Evolutionary conservation across 2,329 filamentous ascomycete species (phyloP), one percentile per base, ranked within the genome.

Genomic region (Pseudopyrenochaeta lycopersici): DNA sequence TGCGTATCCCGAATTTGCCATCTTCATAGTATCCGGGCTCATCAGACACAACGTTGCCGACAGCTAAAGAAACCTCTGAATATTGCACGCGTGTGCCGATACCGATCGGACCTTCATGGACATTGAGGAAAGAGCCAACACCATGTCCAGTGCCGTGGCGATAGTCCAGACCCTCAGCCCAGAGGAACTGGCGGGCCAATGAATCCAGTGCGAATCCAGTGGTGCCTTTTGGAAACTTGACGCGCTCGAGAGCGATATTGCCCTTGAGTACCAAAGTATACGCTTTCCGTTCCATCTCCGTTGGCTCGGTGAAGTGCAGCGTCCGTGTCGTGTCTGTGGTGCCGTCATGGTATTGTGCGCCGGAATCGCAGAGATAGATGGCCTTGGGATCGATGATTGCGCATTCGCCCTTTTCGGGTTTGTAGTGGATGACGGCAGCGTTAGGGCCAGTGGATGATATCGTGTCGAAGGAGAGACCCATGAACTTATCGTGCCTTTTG

Each of bases 11-110:
- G 70, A 96, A 99, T 33, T 88, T 87, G 42, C 92, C 94, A 67
- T 99, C 95, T 76, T 98, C 93, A 74, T 99, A 99, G 79, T 93
- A 99, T 27, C 95, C 95, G 1, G 95, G 95, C 76, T 99, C 92
- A 68, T 97, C 92, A 1, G 94, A 98, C 47, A 98, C 87, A 35
- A 99, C 94, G 67, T 99, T 97, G 39, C 95, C 95, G n/a, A 91
- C 84, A 0, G 91, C 86, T 27, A 99, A 83, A 0, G 95, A 85
- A 5, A 98, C 93, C 72, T 99, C 95, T 0, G 91, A 89, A 72
- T 94, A 97, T 67, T 96, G 91, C 33, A 96, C 87, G 39, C 95
- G 85, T 9, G 93, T 97, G 23, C 95, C 95, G 56, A 99, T 96
- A 17, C 95, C 95, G 57, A 99, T 96, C 1, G 95, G 95, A 0